Conservation (phyloP, 805 yeast species). For the Ogataea salicorniae region DNA sequence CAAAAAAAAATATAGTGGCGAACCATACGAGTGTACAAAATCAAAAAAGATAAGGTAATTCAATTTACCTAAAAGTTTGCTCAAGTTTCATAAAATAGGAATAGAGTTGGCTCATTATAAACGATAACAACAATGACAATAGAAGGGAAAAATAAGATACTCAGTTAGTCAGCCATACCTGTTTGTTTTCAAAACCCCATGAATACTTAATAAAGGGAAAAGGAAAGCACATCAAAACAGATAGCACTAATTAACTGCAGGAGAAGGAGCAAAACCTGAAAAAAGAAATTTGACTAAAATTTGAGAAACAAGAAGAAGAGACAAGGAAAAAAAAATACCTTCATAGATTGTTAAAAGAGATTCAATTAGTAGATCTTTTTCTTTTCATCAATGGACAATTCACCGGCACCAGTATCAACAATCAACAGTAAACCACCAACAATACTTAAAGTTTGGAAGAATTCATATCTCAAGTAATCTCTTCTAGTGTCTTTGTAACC, state of each 20-base stretch:
- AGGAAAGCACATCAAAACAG: too few relatives aligned
- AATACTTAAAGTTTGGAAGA: conserved; percentile 89
- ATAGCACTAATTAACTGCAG: too few relatives aligned
- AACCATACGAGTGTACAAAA: not conserved
- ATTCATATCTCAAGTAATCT: conserved; percentile 87
- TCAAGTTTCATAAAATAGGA: too few relatives aligned
- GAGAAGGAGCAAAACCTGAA: too few relatives aligned
- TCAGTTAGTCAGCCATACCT: not conserved
- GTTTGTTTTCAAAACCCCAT: not conserved
- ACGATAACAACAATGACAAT: not conserved
- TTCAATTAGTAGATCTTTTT: conserved; percentile 68
- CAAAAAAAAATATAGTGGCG: not conserved
- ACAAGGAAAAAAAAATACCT: too few relatives aligned
- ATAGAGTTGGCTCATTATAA: not conserved
- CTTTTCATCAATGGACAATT: conserved; percentile 88
- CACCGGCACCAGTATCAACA: conserved; percentile 96
- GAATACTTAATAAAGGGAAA: not conserved
- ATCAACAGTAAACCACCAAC: conserved; percentile 90
- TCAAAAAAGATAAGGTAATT: not conserved
- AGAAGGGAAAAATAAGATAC: not conserved
- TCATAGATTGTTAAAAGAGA: too few relatives aligned
- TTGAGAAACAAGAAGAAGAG: too few relatives aligned
- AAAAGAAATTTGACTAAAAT: too few relatives aligned
- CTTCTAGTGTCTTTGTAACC: conserved; percentile 67
- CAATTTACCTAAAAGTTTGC: too few relatives aligned